Base-by-base conservation (phyloP, 495 filamentous ascomycete genomes). In the Parachaetomium inaequale region DNA sequence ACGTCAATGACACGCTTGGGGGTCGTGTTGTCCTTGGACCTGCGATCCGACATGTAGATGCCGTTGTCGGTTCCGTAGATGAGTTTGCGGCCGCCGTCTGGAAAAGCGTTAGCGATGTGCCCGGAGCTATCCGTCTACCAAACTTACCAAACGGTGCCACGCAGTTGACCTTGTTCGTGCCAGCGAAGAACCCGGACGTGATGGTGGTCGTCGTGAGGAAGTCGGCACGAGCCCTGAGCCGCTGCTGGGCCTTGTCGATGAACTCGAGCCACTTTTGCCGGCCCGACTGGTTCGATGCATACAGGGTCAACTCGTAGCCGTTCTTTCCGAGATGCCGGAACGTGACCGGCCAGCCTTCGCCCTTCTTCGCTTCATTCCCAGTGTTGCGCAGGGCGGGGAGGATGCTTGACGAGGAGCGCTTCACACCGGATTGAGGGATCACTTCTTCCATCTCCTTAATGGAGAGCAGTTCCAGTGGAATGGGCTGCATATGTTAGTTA, bases 401-500 rank as follows among this genome's bases (percentile, higher is more conserved):
- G 56, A 99, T 76, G 72, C 90, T 91, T 0, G 93, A 94, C 4
- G 94, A 96, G 6, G 93, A 88, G 59, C 95, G 80, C 74, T 97
- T 98, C 25, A 96, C 59, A 29, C 94, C 95, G 38, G 84, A 68
- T 62, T 82, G 87, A 12, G 94, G 93, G 25, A 94, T 87, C 17
- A 98, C 85, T 66, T 96, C 91, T 34, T 98, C 95, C 92, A 97
- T 96, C 71, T 97, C 91, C 43, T 88, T 87, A 68, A 99, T 97
- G 19, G 93, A 88, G 54, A 98, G 81, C 4, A 99, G 81, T 72
- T 98, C 95, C 10, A 99, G 77, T 42, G 95, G 95, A 59, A 99
- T 99, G 12, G 95, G 95, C 79, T 90, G 56, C 7, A 38, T 4
- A 40, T 5, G 36, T 69, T 55, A 42, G 34, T 67, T 53, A 61